Conservation (phyloP, 805 yeast genomes). For the Yarrowia keelungensis region DNA sequence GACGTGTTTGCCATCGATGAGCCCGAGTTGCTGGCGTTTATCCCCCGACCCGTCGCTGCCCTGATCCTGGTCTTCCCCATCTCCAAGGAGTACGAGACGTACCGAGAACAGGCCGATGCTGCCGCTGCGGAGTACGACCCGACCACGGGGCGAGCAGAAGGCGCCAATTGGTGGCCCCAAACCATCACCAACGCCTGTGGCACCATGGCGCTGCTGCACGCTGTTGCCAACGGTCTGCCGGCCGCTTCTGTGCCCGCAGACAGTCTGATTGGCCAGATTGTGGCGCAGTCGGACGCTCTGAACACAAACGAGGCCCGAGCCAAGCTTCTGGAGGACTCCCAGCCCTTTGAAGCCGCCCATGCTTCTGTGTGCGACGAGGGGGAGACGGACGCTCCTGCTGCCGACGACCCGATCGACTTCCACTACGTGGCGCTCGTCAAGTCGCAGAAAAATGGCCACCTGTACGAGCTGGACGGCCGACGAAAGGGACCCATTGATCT, state of each 20-base stretch:
- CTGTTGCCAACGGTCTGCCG: slow-evolving; percentile 53
- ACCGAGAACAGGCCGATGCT: slow-evolving; percentile 55
- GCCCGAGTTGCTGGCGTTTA: slow-evolving; percentile 74
- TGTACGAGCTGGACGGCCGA: slow-evolving; percentile 91
- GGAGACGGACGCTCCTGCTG: slow-evolving; percentile 52
- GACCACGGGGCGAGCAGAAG: slow-evolving; percentile 43
- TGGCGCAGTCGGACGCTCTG: slow-evolving; percentile 45
- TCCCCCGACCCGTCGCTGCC: slow-evolving; percentile 82
- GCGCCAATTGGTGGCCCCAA: slow-evolving; percentile 80
- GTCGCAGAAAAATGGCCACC: slow-evolving; percentile 57
- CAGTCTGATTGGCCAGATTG: slow-evolving; percentile 46
- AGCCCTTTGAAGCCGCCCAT: slow-evolving; percentile 53
- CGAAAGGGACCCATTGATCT: slow-evolving; percentile 75
- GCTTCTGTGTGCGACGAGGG: slow-evolving; percentile 51
- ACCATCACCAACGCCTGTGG: slow-evolving; percentile 92
- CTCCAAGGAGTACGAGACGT: slow-evolving; percentile 63
- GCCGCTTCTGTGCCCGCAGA: slow-evolving; percentile 46
- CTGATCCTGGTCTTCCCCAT: slow-evolving; percentile 84
- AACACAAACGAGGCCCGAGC: slow-evolving; percentile 52
- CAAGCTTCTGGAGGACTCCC: slow-evolving; percentile 55
- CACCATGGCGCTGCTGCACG: slow-evolving; percentile 82
- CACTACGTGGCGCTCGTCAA: slow-evolving; percentile 82
- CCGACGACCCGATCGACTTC: slow-evolving; percentile 59
- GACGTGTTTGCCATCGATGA: slow-evolving; percentile 90
- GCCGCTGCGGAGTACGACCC: slow-evolving; percentile 48